Conservation (phyloP, 2,329 filamentous ascomycete genomes). For the Ophiosphaerella korrae region DNA sequence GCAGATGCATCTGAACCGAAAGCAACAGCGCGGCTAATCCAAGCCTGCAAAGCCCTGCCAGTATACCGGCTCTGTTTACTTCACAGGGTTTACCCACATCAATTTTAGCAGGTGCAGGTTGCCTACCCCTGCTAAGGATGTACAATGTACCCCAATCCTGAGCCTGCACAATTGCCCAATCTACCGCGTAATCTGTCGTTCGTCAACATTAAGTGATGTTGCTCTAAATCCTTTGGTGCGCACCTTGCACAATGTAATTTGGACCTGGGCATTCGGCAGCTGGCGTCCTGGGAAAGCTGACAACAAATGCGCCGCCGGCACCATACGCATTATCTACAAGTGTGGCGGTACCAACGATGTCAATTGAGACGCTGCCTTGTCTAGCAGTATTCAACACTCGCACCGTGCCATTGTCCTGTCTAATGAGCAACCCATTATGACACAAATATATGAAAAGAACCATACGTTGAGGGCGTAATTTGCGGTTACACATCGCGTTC, state of each 20-base stretch:
- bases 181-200: slow-evolving; percentile 24
- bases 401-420: slow-evolving; percentile 29
- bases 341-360: slow-evolving; percentile 28
- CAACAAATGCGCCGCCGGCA: slow-evolving; percentile 26
- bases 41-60: slow-evolving; percentile 8
- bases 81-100: slow-evolving; percentile 16
- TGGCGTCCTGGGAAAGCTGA: slow-evolving; percentile 28
- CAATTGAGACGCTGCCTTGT: slow-evolving; percentile 16
- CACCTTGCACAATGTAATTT: slow-evolving; percentile 40
- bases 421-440: neutral
- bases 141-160: slow-evolving; percentile 36
- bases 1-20: slow-evolving; percentile 22
- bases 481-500: slow-evolving; percentile 30
- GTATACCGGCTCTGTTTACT: neutral
- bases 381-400: slow-evolving; percentile 30
- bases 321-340: slow-evolving; percentile 29
- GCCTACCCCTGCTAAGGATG: slow-evolving; percentile 30
- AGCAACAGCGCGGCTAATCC: slow-evolving; percentile 21
- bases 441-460: neutral
- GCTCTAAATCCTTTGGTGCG: neutral
- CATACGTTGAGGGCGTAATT: slow-evolving; percentile 31
- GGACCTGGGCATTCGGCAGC: slow-evolving; percentile 27
- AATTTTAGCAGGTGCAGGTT: slow-evolving; percentile 23
- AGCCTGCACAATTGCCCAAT: slow-evolving; percentile 38
- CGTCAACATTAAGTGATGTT: neutral